These are phyloP conservation scores for Schizophyllum commune DNA, from an alignment of 1,284 basidiomycete genomes.

Conservation along the genomic window DNA sequence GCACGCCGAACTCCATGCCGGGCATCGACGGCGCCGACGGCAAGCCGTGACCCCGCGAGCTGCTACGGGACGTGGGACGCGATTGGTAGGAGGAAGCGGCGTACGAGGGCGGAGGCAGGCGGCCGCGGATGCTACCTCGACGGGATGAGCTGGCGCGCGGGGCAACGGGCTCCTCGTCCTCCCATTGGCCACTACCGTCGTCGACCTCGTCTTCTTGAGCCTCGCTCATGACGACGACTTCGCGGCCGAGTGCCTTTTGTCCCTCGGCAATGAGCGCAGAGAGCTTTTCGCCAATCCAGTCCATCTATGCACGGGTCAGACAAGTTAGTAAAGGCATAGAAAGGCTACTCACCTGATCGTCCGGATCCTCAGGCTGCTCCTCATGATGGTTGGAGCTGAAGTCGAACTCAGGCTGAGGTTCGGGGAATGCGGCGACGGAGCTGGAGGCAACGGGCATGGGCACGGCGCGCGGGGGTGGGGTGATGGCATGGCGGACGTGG, in stretches of 20 bases:
- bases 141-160: slow-evolving; percentile 13
- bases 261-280: slow-evolving; percentile 65
- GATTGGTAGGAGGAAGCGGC: slow-evolving; percentile 15
- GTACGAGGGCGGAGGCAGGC: slow-evolving; percentile 17
- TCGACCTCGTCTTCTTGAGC: slow-evolving; percentile 64
- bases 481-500: slow-evolving; percentile 10
- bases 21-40: slow-evolving; percentile 10
- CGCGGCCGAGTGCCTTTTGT: slow-evolving; percentile 57
- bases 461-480: slow-evolving; percentile 12
- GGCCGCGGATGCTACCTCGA: slow-evolving; percentile 17
- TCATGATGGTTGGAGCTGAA: slow-evolving; percentile 12
- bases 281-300: slow-evolving; percentile 66
- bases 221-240: slow-evolving; percentile 69
- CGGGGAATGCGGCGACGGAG: slow-evolving; percentile 11
- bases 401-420: slow-evolving; percentile 24
- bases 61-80: slow-evolving; percentile 6
- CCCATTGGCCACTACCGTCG: slow-evolving; percentile 65
- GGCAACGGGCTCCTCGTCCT: slow-evolving; percentile 36
- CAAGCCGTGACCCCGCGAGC: slow-evolving; percentile 19
- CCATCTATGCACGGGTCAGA: slow-evolving; percentile 42
- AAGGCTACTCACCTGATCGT: slow-evolving; percentile 36
- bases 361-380: slow-evolving; percentile 30
- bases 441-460: slow-evolving; percentile 4
- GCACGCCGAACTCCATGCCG: neutral
- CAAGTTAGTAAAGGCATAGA: neutral